Percentiles rank a stretch among this genome's conserved stretches.
Evolutionary conservation across 2,329 filamentous ascomycete genomes (phyloP).

Genomic region (Atkinsonella texensis): DNA sequence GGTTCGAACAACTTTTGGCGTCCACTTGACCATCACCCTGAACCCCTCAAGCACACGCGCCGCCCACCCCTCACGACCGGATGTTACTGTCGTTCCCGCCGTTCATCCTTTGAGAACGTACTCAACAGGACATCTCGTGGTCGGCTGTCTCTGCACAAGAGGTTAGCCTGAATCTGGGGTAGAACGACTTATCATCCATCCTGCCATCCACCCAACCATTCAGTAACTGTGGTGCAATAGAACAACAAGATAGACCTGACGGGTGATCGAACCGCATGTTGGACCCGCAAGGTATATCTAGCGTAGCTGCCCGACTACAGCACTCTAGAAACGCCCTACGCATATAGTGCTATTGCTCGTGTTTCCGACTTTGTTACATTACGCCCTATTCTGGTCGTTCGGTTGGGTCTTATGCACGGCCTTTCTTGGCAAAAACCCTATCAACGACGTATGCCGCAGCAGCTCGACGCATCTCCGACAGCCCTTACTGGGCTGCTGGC

Average conservation of each 20-base stretch:
- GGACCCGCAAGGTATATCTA: slow-evolving; percentile 2
- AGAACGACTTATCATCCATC: background rate
- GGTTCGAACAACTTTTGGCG: background rate
- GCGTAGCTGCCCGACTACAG: slow-evolving; percentile 4
- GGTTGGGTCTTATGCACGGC: background rate
- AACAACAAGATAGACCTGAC: background rate
- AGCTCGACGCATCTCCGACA: slow-evolving; percentile 13
- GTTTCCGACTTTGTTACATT: background rate
- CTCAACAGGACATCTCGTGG: background rate
- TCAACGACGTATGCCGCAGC: slow-evolving; percentile 10
- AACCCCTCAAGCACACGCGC: background rate
- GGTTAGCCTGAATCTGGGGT: background rate
- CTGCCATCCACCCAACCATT: background rate
- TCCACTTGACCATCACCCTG: background rate
- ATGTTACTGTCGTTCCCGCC: background rate
- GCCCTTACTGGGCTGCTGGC: slow-evolving; percentile 13
- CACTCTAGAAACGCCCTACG: background rate
- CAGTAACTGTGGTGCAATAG: background rate
- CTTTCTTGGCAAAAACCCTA: slow-evolving; percentile 7
- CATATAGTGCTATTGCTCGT: background rate
- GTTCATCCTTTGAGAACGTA: background rate
- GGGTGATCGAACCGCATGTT: background rate
- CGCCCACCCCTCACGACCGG: background rate
- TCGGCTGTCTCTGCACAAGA: background rate
- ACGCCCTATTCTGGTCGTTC: background rate